Conservation (phyloP, 345 rosid genomes). For the Cardamine occulta region DNA sequence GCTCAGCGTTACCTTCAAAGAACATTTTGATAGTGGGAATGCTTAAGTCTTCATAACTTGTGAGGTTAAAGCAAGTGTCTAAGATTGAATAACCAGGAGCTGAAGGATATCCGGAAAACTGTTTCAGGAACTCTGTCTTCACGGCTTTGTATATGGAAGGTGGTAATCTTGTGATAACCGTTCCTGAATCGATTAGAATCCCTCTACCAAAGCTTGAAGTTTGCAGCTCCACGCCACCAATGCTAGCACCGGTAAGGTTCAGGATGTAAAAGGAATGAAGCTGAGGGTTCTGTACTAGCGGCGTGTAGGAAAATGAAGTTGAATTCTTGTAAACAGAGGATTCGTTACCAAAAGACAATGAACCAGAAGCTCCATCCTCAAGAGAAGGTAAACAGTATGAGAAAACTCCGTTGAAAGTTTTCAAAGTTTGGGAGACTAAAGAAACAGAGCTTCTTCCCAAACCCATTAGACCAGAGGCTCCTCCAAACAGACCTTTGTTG, state of each 20-base stretch:
- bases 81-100: conserved; percentile 74
- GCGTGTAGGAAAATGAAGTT: conserved; percentile 68
- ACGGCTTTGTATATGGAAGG: conserved; percentile 73
- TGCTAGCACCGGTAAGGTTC: conserved; percentile 67
- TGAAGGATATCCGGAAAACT: conserved; percentile 63
- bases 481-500: conserved; percentile 81
- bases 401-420: conserved; percentile 67
- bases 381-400: conserved; percentile 86
- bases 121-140: conserved; percentile 72
- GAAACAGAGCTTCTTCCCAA: conserved; percentile 78
- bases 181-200: conserved; percentile 83
- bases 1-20: conserved; percentile 61
- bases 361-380: conserved; percentile 67
- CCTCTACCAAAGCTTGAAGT: conserved; percentile 52
- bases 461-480: conserved; percentile 89
- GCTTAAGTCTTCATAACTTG: conserved; percentile 63
- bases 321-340: conserved; percentile 61
- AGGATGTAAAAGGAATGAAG: conserved; percentile 75
- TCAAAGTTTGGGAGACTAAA: conserved; percentile 63
- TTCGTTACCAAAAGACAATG: conserved; percentile 67
- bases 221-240: conserved; percentile 62
- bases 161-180: conserved; percentile 77
- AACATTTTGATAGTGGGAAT: conserved; percentile 65
- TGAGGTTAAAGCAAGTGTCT: conserved; percentile 88
- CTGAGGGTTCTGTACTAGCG: conserved; percentile 61